phyloP scores from a whole-genome alignment of 352 stramenopile genomes.

The Globisporangium cystogenes region DNA sequence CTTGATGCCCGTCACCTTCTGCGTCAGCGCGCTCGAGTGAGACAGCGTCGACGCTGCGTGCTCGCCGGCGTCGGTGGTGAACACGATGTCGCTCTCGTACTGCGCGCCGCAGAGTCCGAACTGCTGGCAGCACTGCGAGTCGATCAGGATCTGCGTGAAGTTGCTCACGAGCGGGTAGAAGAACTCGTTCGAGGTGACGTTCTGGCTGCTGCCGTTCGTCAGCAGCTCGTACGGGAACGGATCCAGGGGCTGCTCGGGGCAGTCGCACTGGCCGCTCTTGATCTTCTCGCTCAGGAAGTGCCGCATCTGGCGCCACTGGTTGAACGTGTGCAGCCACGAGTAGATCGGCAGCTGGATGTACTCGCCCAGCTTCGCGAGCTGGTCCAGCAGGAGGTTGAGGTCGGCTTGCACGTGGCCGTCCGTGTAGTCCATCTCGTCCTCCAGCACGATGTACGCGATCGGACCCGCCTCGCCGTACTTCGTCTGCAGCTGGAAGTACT shows the following conservation, averaged over 20 bases:
- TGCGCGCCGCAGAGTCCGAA: conserved; percentile 86
- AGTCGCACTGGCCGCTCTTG: conserved; percentile 49
- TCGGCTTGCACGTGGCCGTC: conserved; percentile 41
- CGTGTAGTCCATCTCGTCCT: conserved; percentile 62
- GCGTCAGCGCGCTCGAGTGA: background rate
- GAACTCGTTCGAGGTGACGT: conserved; percentile 55
- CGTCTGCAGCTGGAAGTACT: conserved; percentile 87
- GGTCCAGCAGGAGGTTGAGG: conserved; percentile 64
- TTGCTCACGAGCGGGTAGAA: conserved; percentile 82
- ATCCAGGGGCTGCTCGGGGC: conserved; percentile 65
- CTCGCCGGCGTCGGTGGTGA: conserved; percentile 14
- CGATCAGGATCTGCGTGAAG: conserved; percentile 84
- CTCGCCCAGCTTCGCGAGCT: conserved; percentile 59
- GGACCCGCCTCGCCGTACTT: conserved; percentile 80
- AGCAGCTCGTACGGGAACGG: conserved; percentile 71
- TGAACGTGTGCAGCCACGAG: conserved; percentile 86
- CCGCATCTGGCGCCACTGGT: conserved; percentile 84
- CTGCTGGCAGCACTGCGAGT: conserved; percentile 86
- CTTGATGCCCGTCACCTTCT: conserved; percentile 30
- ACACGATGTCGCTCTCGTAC: conserved; percentile 83
- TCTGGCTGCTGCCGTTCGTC: background rate
- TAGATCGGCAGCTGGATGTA: conserved; percentile 85
- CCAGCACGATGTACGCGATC: conserved; percentile 80
- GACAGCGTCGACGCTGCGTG: background rate
- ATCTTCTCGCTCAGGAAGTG: conserved; percentile 79